Evolutionary conservation across 805 yeast species (phyloP).

Genomic region (Nakazawaea sp.): DNA sequence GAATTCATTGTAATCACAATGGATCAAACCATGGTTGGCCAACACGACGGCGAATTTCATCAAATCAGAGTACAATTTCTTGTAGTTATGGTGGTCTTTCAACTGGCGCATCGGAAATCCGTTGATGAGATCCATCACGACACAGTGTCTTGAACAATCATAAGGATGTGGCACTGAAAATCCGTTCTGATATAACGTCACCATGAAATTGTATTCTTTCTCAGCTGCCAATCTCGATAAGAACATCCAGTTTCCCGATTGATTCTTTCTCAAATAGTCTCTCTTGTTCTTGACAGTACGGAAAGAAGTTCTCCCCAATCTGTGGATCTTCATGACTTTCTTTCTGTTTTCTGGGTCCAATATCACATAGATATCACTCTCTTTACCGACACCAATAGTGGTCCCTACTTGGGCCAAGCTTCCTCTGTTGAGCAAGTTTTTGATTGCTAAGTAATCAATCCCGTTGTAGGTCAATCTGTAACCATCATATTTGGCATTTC

Average conservation of each 20-base stretch:
- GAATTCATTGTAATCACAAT: constrained; percentile 97
- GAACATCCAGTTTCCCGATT: constrained; percentile 88
- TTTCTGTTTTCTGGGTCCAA: constrained; percentile 53
- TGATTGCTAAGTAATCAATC: constrained; percentile 86
- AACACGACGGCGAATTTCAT: constrained; percentile 82
- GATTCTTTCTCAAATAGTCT: constrained; percentile 72
- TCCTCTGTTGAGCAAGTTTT: constrained; percentile 70
- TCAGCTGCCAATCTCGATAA: constrained; percentile 85
- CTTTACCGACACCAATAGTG: constrained; percentile 95
- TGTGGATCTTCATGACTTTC: constrained; percentile 83
- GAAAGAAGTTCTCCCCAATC: constrained; percentile 92
- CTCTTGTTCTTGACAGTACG: constrained; percentile 88
- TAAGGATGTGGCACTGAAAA: constrained; percentile 85
- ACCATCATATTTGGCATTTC: constrained; percentile 95
- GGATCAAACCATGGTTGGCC: constrained; percentile 86
- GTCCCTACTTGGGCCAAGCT: constrained; percentile 74
- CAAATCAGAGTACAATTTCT: constrained; percentile 70
- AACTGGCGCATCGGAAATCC: constrained; percentile 91
- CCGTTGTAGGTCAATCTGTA: constrained; percentile 85
- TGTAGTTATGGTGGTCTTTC: constrained; percentile 60
- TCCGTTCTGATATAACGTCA: constrained; percentile 61
- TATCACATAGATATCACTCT: constrained; percentile 87
- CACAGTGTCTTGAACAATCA: constrained; percentile 87
- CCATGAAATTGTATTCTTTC: constrained; percentile 88
- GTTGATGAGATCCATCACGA: constrained; percentile 83